These are phyloP conservation scores for Rhizopogon vulgaris DNA, from an alignment of 768 basidiomycete genomes.

Conservation along the genomic window DNA sequence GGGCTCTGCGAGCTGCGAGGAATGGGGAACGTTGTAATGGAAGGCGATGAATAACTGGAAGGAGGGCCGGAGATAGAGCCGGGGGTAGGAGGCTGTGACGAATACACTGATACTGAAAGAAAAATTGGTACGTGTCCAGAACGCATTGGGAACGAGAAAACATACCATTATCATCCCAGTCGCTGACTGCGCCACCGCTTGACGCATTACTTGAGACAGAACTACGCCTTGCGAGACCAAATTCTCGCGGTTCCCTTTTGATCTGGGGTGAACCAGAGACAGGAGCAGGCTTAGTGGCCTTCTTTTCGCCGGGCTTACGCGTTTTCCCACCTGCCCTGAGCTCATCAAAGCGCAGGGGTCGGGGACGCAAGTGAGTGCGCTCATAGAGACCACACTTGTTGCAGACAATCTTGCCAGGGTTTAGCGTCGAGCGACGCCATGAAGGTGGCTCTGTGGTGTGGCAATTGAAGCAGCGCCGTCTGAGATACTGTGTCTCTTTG, in stretches of 20 bases:
- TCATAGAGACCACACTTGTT: constrained; percentile 93
- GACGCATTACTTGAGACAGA: constrained; percentile 57
- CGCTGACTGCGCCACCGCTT: constrained; percentile 50
- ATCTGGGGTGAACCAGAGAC: constrained; percentile 35
- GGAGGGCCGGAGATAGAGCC: constrained; percentile 51
- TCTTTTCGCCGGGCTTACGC: constrained; percentile 42
- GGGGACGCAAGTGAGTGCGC: constrained; percentile 77
- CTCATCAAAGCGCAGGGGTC: constrained; percentile 84
- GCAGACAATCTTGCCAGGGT: constrained; percentile 90
- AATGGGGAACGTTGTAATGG: constrained; percentile 52
- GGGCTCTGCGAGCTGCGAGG: constrained; percentile 51
- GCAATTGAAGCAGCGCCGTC: constrained; percentile 85
- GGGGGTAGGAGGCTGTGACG: constrained; percentile 29
- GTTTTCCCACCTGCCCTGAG: constrained; percentile 83
- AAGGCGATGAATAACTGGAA: constrained; percentile 65
- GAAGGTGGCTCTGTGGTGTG: constrained; percentile 87
- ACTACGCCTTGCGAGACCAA: constrained; percentile 45
- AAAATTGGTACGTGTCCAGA: not conserved
- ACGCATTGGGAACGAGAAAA: not conserved
- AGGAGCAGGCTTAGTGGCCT: constrained; percentile 25
- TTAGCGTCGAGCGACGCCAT: constrained; percentile 84
- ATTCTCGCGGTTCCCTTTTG: constrained; percentile 62
- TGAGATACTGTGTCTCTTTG: constrained; percentile 88
- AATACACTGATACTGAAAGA: constrained; percentile 19
- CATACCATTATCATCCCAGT: constrained; percentile 81